Percentiles rank a stretch among this genome's conserved stretches.
Conservation (phyloP, 108 stramenopile species). For the Skeletonema marinoi region DNA sequence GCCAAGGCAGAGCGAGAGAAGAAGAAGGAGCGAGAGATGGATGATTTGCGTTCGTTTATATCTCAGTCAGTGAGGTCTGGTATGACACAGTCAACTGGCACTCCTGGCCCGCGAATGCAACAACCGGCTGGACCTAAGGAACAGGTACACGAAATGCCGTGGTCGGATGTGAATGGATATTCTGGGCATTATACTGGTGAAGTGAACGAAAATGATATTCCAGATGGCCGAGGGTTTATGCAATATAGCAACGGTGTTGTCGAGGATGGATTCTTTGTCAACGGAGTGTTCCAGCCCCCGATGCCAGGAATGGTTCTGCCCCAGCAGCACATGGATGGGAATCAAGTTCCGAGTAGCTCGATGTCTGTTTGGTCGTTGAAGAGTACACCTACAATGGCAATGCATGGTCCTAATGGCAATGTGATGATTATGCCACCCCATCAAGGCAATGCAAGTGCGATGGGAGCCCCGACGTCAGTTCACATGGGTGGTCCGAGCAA, state of each 20-base stretch:
- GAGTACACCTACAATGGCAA: conserved; percentile 37
- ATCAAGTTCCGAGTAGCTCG: conserved; percentile 21
- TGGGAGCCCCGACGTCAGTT: background rate
- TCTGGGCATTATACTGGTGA: conserved; percentile 42
- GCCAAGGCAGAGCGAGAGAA: conserved; percentile 10
- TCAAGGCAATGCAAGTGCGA: background rate
- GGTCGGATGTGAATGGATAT: conserved; percentile 50
- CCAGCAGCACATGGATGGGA: background rate
- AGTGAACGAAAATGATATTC: conserved; percentile 21
- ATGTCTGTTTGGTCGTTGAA: conserved; percentile 42
- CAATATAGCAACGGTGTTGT: conserved; percentile 41
- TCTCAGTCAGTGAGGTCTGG: background rate
- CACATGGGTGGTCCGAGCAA: background rate
- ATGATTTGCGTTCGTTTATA: conserved; percentile 12
- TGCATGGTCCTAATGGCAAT: background rate
- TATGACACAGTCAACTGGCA: background rate
- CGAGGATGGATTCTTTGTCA: conserved; percentile 40
- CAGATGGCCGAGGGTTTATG: conserved; percentile 44
- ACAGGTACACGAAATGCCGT: conserved; percentile 33
- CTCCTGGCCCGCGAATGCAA: background rate
- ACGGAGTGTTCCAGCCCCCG: conserved; percentile 46
- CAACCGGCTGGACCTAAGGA: background rate
- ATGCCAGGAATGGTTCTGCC: background rate
- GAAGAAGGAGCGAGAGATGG: conserved; percentile 21
- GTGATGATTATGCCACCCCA: background rate